Conservation (phyloP, 768 basidiomycete genomes). For the Phanerodontia chrysosporium region DNA sequence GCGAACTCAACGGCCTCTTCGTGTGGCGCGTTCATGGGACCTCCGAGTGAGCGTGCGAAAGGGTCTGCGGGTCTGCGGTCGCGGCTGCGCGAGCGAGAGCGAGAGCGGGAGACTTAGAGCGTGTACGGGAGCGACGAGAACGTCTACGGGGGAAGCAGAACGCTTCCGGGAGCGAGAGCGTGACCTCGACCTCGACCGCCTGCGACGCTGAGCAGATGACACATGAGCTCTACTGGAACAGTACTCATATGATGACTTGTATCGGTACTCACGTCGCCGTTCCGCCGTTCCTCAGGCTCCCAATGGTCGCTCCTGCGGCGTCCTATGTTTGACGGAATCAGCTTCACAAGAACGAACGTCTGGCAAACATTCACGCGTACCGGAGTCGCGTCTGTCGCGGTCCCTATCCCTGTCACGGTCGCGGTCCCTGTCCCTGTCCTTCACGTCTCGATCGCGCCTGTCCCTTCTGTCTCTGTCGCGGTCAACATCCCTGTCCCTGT, state of each 20-base stretch:
- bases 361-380: conserved; percentile 29
- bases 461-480: conserved; percentile 41
- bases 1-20: conserved; percentile 95
- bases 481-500: conserved; percentile 39
- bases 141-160: conserved; percentile 63
- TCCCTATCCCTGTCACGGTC: conserved; percentile 36
- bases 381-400: conserved; percentile 61
- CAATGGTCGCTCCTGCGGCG: conserved; percentile 60
- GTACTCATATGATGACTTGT: background rate
- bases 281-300: conserved; percentile 79
- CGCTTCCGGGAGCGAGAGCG: conserved; percentile 71
- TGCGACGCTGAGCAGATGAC: conserved; percentile 46
- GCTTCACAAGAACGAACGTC: background rate
- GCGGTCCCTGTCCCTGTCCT: conserved; percentile 39
- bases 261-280: conserved; percentile 56
- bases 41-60: conserved; percentile 77
- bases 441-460: conserved; percentile 25
- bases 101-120: conserved; percentile 54
- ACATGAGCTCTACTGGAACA: conserved; percentile 3
- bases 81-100: conserved; percentile 50
- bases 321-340: background rate
- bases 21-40: conserved; percentile 85
- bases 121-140: conserved; percentile 52
- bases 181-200: conserved; percentile 63
- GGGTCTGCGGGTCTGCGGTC: conserved; percentile 61